Conservation (phyloP, 768 basidiomycete species). For the Lactarius trivialis region DNA sequence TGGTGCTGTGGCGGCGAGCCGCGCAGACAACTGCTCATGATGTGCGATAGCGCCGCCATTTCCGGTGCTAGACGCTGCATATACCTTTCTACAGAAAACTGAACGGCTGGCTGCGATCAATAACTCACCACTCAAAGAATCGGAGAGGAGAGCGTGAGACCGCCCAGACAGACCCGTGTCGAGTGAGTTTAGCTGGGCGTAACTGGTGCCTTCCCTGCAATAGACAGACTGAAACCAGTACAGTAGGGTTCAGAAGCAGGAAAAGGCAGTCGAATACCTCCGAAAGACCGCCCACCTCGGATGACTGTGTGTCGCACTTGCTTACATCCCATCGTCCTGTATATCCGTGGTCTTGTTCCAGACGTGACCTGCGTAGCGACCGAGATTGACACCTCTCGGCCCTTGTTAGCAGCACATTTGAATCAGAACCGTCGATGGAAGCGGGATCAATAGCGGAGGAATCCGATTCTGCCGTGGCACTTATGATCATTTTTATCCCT, state of each 20-base stretch:
- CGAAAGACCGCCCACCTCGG: background rate
- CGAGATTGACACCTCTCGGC: conserved; percentile 6
- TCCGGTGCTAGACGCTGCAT: background rate
- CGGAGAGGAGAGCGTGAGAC: background rate
- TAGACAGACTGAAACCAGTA: background rate
- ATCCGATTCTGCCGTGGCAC: background rate
- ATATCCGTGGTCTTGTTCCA: background rate
- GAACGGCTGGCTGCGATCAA: background rate
- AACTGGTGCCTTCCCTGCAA: background rate
- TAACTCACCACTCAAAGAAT: background rate
- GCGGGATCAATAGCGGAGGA: background rate
- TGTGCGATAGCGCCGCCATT: background rate
- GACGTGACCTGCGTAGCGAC: background rate
- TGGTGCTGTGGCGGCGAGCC: background rate
- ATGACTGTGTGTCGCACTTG: background rate
- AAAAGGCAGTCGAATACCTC: conserved; percentile 4
- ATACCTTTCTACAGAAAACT: background rate
- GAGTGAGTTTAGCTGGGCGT: background rate
- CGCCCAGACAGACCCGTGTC: background rate
- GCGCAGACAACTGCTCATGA: background rate
- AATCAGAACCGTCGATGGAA: background rate
- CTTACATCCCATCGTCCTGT: background rate
- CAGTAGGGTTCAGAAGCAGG: background rate
- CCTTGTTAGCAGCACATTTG: conserved; percentile 12
- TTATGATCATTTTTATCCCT: background rate